These are phyloP conservation scores for Colletotrichum chrysophilum DNA, from an alignment of 2,329 filamentous ascomycete species.

Conservation along the genomic window DNA sequence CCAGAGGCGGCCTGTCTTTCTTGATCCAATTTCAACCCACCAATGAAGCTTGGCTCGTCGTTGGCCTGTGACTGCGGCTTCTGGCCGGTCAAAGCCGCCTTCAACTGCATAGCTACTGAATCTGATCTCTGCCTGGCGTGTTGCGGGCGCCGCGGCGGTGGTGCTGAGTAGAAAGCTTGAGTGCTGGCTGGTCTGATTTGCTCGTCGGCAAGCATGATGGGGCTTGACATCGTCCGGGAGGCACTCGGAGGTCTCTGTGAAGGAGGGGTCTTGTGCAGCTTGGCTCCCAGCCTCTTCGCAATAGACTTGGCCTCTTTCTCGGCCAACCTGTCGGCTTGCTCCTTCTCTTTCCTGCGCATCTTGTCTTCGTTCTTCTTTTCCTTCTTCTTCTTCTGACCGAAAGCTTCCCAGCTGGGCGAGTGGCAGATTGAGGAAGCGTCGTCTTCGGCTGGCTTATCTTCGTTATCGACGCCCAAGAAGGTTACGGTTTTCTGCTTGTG, in stretches of 20 bases:
- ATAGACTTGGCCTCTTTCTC: slow-evolving; percentile 42
- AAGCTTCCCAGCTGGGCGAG: slow-evolving; percentile 67
- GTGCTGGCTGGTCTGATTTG: slow-evolving; percentile 4
- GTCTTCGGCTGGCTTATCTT: slow-evolving; percentile 41
- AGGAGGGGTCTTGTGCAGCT: slow-evolving; percentile 43
- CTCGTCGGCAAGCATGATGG: slow-evolving; percentile 3
- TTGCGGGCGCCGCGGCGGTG: neutral
- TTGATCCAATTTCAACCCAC: slow-evolving; percentile 45
- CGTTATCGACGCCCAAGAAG: slow-evolving; percentile 37
- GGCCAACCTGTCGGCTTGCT: slow-evolving; percentile 33
- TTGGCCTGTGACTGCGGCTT: slow-evolving; percentile 9
- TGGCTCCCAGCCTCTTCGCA: slow-evolving; percentile 38
- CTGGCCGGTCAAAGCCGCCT: slow-evolving; percentile 16
- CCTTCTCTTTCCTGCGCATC: slow-evolving; percentile 47
- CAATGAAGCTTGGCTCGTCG: slow-evolving; percentile 41
- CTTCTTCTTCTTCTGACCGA: slow-evolving; percentile 57
- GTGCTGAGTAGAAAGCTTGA: slow-evolving; percentile 2
- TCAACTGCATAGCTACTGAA: slow-evolving; percentile 21
- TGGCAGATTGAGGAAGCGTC: slow-evolving; percentile 60
- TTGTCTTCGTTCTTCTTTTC: slow-evolving; percentile 53
- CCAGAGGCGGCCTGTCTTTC: slow-evolving; percentile 36
- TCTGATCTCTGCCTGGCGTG: slow-evolving; percentile 17
- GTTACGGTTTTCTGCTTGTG: slow-evolving; percentile 43
- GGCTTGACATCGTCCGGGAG: slow-evolving; percentile 15
- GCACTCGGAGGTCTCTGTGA: slow-evolving; percentile 8